Evolutionary conservation across 2,329 filamentous ascomycete species (phyloP), one percentile per base, ranked within the genome.

Genomic region (Botryosphaeria dothidea): DNA sequence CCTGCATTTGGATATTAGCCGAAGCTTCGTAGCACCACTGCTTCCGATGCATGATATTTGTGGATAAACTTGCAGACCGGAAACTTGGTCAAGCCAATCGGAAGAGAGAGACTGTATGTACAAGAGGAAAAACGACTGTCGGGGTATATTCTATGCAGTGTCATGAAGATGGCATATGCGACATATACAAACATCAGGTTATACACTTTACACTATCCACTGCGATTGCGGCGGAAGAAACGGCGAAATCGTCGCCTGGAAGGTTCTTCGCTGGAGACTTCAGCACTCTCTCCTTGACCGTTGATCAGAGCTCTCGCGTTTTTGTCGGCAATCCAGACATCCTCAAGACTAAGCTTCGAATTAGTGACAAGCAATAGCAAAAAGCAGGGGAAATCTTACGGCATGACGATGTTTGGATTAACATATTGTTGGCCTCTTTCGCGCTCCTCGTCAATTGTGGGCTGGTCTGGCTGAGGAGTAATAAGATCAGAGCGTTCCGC

Each of bases 371-470:
- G 11, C 2, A 21, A 34, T 17, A 43, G 19, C 8, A 27, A 3
- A 46, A 19, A 7, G 9, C 3, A 5, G 19, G 13, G 13, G 70
- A 67, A 41, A 4, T 85, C 87, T 82, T 82, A 90, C 82, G 89
- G 88, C 34, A 82, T 79, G 3, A 89, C 81, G 11, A 96, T 79
- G 73, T 87, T 94, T 2, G 92, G 92, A 70, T 94, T 95, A 56
- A 93, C 81, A 76, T 93, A 96, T 54, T 81, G 82, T 75, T 88
- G 74, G 0, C 89, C 91, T 71, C 85, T 86, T 73, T 94, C 91
- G 66, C 86, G 84, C 65, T 86, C 84, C 75, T 93, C 90, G 69
- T 94, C 91, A 29, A 93, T 73, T 0, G 90, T 93, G 69, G 86
- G 88, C 62, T 27, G 38, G 8, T 66, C 49, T 9, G 31, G 19